These are phyloP conservation scores for Aspergillus unguis DNA, from an alignment of 2,329 filamentous ascomycete genomes.

Conservation along the genomic window DNA sequence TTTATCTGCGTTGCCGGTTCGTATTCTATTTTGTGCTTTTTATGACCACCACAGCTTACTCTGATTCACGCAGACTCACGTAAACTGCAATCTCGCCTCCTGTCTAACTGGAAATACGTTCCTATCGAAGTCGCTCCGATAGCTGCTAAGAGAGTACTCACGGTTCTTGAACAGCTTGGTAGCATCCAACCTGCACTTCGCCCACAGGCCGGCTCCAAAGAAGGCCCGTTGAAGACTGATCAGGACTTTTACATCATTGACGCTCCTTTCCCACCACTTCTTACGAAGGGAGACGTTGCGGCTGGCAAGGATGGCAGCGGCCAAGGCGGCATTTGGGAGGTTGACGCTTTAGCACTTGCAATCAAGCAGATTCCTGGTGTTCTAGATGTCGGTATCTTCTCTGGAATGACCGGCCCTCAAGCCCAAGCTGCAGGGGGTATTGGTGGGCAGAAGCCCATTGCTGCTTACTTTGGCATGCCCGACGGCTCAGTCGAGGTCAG, in stretches of 20 bases:
- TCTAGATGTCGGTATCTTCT: slow-evolving; percentile 87
- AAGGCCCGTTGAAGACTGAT: slow-evolving; percentile 79
- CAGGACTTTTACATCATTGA: slow-evolving; percentile 89
- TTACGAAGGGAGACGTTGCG: slow-evolving; percentile 58
- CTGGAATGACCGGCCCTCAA: slow-evolving; percentile 73
- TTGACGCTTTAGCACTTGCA: slow-evolving; percentile 66
- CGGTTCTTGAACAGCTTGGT: slow-evolving; percentile 69
- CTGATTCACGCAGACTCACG: slow-evolving; percentile 65
- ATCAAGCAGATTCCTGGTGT: slow-evolving; percentile 84
- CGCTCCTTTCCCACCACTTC: slow-evolving; percentile 75
- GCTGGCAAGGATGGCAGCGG: slow-evolving; percentile 52
- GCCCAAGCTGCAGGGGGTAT: slow-evolving; percentile 58
- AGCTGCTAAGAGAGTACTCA: slow-evolving; percentile 72
- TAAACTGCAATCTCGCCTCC: slow-evolving; percentile 76
- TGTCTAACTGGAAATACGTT: slow-evolving; percentile 74
- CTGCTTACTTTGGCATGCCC: slow-evolving; percentile 91
- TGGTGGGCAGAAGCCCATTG: slow-evolving; percentile 84
- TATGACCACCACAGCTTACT: background rate
- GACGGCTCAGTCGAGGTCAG: slow-evolving; percentile 65
- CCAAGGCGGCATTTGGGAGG: slow-evolving; percentile 71
- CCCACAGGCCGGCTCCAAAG: slow-evolving; percentile 70
- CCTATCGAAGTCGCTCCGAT: slow-evolving; percentile 92
- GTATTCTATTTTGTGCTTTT: slow-evolving; percentile 22
- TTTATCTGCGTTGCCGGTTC: slow-evolving; percentile 83
- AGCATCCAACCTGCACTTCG: slow-evolving; percentile 68